phyloP scores from a whole-genome alignment of 1,284 basidiomycete species.

The Papiliotrema terrestris region DNA sequence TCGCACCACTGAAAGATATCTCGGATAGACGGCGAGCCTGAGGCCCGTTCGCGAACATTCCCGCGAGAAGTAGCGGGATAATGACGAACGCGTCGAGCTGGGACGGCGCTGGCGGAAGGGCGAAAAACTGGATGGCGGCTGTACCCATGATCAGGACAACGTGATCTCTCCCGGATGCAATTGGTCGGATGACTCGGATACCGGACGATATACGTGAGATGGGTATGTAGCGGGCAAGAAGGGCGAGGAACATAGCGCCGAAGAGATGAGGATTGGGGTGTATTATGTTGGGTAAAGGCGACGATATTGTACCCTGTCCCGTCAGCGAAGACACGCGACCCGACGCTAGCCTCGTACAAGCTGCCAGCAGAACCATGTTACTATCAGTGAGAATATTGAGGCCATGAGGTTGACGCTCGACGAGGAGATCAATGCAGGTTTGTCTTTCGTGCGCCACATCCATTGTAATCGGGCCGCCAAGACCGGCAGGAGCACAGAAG shows the following conservation, averaged over 20 bases:
- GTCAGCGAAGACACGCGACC: not conserved
- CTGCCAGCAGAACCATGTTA: not conserved
- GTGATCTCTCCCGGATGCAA: slow-evolving; percentile 13
- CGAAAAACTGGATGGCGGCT: slow-evolving; percentile 35
- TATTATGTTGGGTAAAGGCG: not conserved
- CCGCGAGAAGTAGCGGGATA: slow-evolving; percentile 17
- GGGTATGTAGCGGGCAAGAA: slow-evolving; percentile 25
- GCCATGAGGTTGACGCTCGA: not conserved
- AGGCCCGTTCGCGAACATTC: slow-evolving; percentile 3
- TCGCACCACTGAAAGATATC: not conserved
- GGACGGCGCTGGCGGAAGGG: slow-evolving; percentile 29
- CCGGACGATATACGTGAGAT: slow-evolving; percentile 13
- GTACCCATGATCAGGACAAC: slow-evolving; percentile 20
- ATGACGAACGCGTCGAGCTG: slow-evolving; percentile 22
- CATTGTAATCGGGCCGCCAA: not conserved
- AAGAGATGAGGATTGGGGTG: slow-evolving; percentile 1
- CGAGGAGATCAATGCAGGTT: not conserved
- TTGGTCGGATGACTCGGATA: slow-evolving; percentile 3
- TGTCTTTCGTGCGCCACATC: not conserved
- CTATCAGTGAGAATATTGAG: not conserved
- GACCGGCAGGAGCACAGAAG: not conserved
- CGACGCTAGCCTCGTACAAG: not conserved
- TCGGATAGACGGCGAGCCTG: not conserved
- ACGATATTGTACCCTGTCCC: not conserved
- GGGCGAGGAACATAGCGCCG: not conserved